Evolutionary conservation across 768 basidiomycete species (phyloP), one percentile per base, ranked within the genome.

Genomic region (Hydnomerulius pinastri): DNA sequence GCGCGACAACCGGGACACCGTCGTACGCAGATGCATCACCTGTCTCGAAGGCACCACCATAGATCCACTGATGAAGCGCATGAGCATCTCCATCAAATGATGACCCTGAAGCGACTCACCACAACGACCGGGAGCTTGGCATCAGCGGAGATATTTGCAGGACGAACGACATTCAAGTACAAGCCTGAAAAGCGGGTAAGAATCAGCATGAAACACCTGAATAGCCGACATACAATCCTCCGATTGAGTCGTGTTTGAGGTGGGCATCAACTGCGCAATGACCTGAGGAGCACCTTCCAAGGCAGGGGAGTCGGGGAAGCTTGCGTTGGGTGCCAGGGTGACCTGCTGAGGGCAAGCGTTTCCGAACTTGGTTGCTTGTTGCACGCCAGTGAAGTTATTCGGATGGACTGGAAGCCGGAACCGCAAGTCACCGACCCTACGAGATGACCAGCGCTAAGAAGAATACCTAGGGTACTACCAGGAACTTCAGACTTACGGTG

Each of bases 271-370:
- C 24, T 46, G 32, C 15, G 20, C 45, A 23, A 46, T 23, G 1
- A 13, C 35, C 45, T 46, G 20, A 7, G 32, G 32, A 4, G 32
- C 45, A 18, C 35, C 45, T 37, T 37, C 35, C 32, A 37, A 21
- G 11, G 11, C 13, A 28, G 47, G 25, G 8, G 37, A 28, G 21
- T 40, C 23, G 20, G 47, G 37, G 2, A 41, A 25, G 4, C 4
- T 41, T 32, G 37, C 23, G 27, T 48, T 48, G 24, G 47, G 47
- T 23, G 24, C 38, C 47, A 48, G 15, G 13, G n/a, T 4, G 11
- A 40, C 25, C 46, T 71, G 74, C 48, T 77, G 75, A 25, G 70
- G 68, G 49, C 75, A 77, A 4, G 73, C 66, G 20, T 68, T 54
- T 13, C 74, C 72, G 48, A 67, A 74, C 0, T 50, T 41, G 0